These are phyloP conservation scores for Sideroxylon spinosum DNA, from an alignment of 179 eudicot species.

Conservation along the genomic window DNA sequence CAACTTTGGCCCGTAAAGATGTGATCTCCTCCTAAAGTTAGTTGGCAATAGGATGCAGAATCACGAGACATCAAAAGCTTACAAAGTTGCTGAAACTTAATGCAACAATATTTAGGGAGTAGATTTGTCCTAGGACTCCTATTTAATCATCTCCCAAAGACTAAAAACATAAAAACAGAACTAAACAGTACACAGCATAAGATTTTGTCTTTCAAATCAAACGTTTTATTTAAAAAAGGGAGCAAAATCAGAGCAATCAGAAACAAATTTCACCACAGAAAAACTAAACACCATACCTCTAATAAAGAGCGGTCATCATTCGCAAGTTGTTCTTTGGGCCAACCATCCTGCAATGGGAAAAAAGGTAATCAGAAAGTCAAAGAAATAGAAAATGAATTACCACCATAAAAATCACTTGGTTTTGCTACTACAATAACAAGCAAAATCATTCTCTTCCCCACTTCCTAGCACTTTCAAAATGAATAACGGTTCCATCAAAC, in stretches of 20 bases:
- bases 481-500: slow-evolving; percentile 6
- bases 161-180: background rate
- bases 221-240: background rate
- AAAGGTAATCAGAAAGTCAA: slow-evolving; percentile 4
- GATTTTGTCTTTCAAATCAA: background rate
- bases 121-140: background rate
- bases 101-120: background rate
- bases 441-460: background rate
- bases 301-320: slow-evolving; percentile 36
- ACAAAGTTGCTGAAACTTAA: background rate
- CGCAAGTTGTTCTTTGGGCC: slow-evolving; percentile 45
- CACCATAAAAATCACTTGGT: background rate
- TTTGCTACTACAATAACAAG: slow-evolving; percentile 10
- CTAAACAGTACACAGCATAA: background rate
- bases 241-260: background rate
- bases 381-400: slow-evolving; percentile 3
- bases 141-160: background rate
- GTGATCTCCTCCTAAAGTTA: slow-evolving; percentile 44
- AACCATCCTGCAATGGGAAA: slow-evolving; percentile 51
- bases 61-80: slow-evolving; percentile 13
- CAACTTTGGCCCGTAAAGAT: slow-evolving; percentile 61
- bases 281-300: slow-evolving; percentile 45
- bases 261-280: slow-evolving; percentile 1
- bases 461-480: background rate
- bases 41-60: slow-evolving; percentile 17